Conservation (phyloP, 495 filamentous ascomycete species). For the Penicillium egyptiacum region DNA sequence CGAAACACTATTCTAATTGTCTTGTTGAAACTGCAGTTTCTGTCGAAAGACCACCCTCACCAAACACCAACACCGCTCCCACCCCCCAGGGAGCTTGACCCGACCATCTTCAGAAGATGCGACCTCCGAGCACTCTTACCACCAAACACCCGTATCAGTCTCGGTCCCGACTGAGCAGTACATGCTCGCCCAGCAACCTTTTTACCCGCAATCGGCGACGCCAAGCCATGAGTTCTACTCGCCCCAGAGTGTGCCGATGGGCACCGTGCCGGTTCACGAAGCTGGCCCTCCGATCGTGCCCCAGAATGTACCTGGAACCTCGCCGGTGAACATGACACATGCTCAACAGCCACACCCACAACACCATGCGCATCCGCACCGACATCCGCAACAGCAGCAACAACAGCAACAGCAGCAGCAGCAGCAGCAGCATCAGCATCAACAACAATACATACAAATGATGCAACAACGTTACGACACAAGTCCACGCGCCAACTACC, state of each 20-base stretch:
- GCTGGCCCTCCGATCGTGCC: constrained; percentile 31
- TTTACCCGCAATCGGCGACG: constrained; percentile 38
- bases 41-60: constrained; percentile 87
- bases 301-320: constrained; percentile 34
- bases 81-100: constrained; percentile 58
- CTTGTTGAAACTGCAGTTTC: constrained; percentile 55
- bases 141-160: constrained; percentile 30
- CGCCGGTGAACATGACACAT: constrained; percentile 37
- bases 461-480: constrained; percentile 44
- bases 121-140: constrained; percentile 44
- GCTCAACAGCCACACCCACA: constrained; percentile 35
- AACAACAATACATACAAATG: constrained; percentile 38
- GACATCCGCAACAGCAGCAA: constrained; percentile 34
- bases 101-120: constrained; percentile 46
- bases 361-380: constrained; percentile 29
- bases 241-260: constrained; percentile 37
- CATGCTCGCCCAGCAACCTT: constrained; percentile 42
- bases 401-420: constrained; percentile 26
- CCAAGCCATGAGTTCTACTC: constrained; percentile 44
- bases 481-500: constrained; percentile 35
- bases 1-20: constrained; percentile 4
- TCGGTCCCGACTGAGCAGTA: constrained; percentile 41
- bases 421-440: constrained; percentile 24
- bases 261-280: constrained; percentile 34
- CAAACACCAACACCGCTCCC: constrained; percentile 72